Evolutionary conservation across 1,284 basidiomycete genomes (phyloP).

Genomic region (Agaricales sp.): DNA sequence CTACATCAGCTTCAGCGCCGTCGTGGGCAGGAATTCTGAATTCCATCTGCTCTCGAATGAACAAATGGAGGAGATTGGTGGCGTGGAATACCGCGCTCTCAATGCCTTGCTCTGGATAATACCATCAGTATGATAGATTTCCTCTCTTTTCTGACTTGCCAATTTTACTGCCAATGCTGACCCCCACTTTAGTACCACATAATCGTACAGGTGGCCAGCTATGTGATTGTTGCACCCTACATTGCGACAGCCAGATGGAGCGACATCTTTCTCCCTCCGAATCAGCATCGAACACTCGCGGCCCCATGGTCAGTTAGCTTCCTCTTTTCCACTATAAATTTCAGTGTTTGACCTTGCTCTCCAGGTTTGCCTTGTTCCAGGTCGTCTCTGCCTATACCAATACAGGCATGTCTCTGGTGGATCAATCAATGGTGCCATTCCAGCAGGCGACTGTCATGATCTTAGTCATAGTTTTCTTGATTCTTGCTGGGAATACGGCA

Average conservation of each 20-base stretch:
- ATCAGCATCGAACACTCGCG: conserved; percentile 40
- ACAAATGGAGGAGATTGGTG: conserved; percentile 87
- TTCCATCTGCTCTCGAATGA: conserved; percentile 76
- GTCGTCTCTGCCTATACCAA: conserved; percentile 86
- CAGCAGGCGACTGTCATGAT: conserved; percentile 81
- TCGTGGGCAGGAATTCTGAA: conserved; percentile 82
- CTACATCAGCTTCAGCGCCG: conserved; percentile 81
- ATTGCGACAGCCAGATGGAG: conserved; percentile 37
- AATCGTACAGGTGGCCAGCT: conserved; percentile 53
- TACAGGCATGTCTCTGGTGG: conserved; percentile 83
- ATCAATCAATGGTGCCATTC: conserved; percentile 84
- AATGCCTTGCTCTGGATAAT: conserved; percentile 75
- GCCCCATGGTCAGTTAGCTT: conserved; percentile 52
- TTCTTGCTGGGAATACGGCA: conserved; percentile 87
- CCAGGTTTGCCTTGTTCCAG: conserved; percentile 83
- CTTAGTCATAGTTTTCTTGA: conserved; percentile 49
- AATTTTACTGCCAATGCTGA: conserved; percentile 11
- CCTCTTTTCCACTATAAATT: not conserved
- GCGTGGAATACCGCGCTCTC: conserved; percentile 89
- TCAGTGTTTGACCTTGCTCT: not conserved
- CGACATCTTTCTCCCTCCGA: conserved; percentile 42
- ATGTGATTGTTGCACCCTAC: conserved; percentile 73
- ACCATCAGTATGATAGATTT: conserved; percentile 30
- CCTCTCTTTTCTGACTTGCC: not conserved
- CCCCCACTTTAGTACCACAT: conserved; percentile 54